phyloP scores from a whole-genome alignment of 2,329 filamentous ascomycete species.

The Trichoderma sp. region DNA sequence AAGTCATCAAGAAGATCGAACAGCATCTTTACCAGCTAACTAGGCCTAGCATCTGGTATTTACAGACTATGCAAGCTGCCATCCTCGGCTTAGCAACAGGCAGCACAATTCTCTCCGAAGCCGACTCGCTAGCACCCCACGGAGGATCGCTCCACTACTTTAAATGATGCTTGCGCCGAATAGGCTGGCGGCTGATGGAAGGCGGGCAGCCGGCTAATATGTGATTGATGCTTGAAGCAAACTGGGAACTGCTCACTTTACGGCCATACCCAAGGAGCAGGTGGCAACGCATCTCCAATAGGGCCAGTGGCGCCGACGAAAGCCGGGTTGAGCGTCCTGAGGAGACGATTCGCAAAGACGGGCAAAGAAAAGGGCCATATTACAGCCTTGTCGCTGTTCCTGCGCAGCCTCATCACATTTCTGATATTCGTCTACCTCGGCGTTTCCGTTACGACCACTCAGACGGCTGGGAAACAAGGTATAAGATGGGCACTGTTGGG shows the following conservation, averaged over 20 bases:
- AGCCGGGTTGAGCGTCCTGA: background rate
- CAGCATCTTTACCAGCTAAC: background rate
- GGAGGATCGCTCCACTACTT: background rate
- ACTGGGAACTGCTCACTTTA: background rate
- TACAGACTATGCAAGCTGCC: background rate
- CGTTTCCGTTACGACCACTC: too few species aligned
- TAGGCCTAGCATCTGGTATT: background rate
- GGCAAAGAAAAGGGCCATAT: background rate
- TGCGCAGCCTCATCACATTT: background rate
- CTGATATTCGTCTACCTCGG: too few species aligned
- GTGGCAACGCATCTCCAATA: background rate
- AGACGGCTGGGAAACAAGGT: background rate
- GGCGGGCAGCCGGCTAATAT: background rate
- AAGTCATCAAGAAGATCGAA: constrained; percentile 8
- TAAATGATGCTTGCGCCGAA: background rate
- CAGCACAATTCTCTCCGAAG: background rate
- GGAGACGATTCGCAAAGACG: background rate
- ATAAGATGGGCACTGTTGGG: background rate
- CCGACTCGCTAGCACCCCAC: background rate
- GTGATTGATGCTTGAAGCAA: background rate
- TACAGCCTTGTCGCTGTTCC: background rate
- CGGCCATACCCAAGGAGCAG: background rate
- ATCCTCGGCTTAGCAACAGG: background rate
- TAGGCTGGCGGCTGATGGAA: background rate
- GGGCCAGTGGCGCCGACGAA: background rate